These are phyloP conservation scores for Exophiala viscosa DNA, from an alignment of 2,329 filamentous ascomycete species.

Conservation along the genomic window DNA sequence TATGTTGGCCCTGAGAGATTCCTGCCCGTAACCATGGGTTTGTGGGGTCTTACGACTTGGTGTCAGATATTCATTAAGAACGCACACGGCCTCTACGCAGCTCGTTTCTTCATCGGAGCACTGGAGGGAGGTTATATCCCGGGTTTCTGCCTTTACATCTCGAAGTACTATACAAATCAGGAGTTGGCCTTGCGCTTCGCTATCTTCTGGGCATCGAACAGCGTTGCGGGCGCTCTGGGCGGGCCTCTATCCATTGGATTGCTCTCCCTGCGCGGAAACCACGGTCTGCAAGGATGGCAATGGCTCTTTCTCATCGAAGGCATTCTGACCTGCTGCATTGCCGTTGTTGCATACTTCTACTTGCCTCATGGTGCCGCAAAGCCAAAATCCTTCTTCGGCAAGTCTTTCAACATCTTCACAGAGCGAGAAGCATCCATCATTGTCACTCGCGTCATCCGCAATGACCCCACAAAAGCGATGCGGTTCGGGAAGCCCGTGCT, in stretches of 20 bases:
- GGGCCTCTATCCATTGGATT: slow-evolving; percentile 36
- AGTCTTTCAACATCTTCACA: slow-evolving; percentile 33
- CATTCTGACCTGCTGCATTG: slow-evolving; percentile 14
- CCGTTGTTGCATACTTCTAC: slow-evolving; percentile 22
- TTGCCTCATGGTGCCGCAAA: slow-evolving; percentile 27
- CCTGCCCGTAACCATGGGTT: slow-evolving; percentile 33
- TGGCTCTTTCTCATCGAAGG: slow-evolving; percentile 39
- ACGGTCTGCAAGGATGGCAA: slow-evolving; percentile 42
- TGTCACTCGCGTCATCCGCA: slow-evolving; percentile 39
- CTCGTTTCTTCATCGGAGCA: slow-evolving; percentile 45
- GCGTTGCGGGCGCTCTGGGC: slow-evolving; percentile 32
- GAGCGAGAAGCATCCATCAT: slow-evolving; percentile 42
- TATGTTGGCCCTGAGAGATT: slow-evolving; percentile 31
- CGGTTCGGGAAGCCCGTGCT: slow-evolving; percentile 16
- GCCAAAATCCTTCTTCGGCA: slow-evolving; percentile 28
- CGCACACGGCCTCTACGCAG: slow-evolving; percentile 40
- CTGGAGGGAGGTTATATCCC: slow-evolving; percentile 53
- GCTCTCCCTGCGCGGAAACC: slow-evolving; percentile 39
- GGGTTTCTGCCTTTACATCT: slow-evolving; percentile 33
- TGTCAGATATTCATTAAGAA: slow-evolving; percentile 31
- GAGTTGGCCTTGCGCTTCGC: slow-evolving; percentile 35
- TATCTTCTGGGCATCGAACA: slow-evolving; percentile 37
- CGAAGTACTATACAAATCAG: slow-evolving; percentile 29
- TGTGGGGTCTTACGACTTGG: slow-evolving; percentile 30
- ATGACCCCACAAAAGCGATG: slow-evolving; percentile 38